A percentile compares a stretch with the other conserved stretches of the same genome.
These are phyloP conservation scores for Hymenoscyphus fraxineus DNA, from an alignment of 2,329 filamentous ascomycete species.

Conservation along the genomic window DNA sequence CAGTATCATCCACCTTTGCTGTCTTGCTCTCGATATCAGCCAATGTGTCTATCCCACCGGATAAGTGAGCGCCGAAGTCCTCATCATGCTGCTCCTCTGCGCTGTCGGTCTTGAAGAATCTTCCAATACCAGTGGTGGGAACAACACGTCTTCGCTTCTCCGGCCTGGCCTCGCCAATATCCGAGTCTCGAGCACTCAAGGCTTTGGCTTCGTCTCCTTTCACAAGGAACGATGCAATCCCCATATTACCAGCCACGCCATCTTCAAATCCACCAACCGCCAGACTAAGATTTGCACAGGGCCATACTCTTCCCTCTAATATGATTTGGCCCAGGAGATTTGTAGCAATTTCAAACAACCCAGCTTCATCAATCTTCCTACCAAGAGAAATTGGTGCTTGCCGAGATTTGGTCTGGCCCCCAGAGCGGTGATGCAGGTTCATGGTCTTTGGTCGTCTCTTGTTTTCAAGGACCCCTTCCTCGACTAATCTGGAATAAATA, in stretches of 20 bases:
- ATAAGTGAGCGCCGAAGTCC: slow-evolving; percentile 29
- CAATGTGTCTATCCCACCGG: slow-evolving; percentile 14
- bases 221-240: slow-evolving; percentile 82
- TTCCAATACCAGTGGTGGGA: slow-evolving; percentile 27
- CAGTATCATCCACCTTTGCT: slow-evolving; percentile 14
- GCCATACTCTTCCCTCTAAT: slow-evolving; percentile 77
- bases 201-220: slow-evolving; percentile 64
- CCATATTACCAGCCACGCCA: slow-evolving; percentile 75
- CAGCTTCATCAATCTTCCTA: slow-evolving; percentile 65
- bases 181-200: slow-evolving; percentile 36
- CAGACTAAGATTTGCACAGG: slow-evolving; percentile 84
- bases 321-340: slow-evolving; percentile 74
- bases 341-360: slow-evolving; percentile 72
- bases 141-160: slow-evolving; percentile 34
- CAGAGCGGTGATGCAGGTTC: slow-evolving; percentile 76
- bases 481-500: slow-evolving; percentile 82
- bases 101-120: slow-evolving; percentile 33
- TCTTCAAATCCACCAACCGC: slow-evolving; percentile 93
- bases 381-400: slow-evolving; percentile 74
- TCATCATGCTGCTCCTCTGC: slow-evolving; percentile 30
- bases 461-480: slow-evolving; percentile 86
- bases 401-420: slow-evolving; percentile 69
- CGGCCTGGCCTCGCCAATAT: slow-evolving; percentile 19
- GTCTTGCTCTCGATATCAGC: slow-evolving; percentile 18
- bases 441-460: slow-evolving; percentile 82